Evolutionary conservation across 495 filamentous ascomycete species (phyloP), one percentile per base, ranked within the genome.

Genomic region (Xylaria sp.): DNA sequence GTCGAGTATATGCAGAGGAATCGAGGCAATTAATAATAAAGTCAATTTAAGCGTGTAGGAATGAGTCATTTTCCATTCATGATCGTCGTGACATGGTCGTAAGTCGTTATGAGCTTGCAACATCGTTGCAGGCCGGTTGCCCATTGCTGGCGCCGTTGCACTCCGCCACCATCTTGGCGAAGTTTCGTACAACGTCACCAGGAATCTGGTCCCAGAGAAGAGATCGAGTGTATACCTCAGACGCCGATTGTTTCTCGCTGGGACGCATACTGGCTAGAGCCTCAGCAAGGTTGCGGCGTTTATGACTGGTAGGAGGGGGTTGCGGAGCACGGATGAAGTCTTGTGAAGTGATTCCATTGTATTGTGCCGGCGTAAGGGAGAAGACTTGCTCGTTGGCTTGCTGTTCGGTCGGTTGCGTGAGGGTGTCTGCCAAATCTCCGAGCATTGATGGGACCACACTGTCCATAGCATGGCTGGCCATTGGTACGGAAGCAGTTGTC

Each of bases 141-240:
- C 72, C 76, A 61, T 58, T 64, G 53, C 67, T 72, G 48, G 77
- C 72, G 68, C 68, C 78, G 78, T 80, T 84, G 80, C 79, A 83
- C 73, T 91, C 86, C 80, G 88, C 87, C 70, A 96, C 93, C 89
- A 97, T 93, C 77, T 92, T 90, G 75, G 91, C 92, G 83, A 98
- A 99, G 81, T 95, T 93, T 69, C 90, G 89, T 63, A 99, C 95
- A 57, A 98, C 93, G 76, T 99, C 94, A 72, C 89, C 85, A 57
- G 97, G 94, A 71, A 99, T 93, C 78, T 92, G 91, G 76, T 97
- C 94, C 94, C 94, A 98, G 74, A 99, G 90, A 70, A 99, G 87
- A 61, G 93, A 96, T 37, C 95, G 87, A 35, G 93, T 96, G 82
- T 98, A 97, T 52, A 98, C 93, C 75, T 97, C 94, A 37, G 92